Evolutionary conservation across 148 eudicot species (phyloP).

Genomic region (Rhododendron williamsianum): DNA sequence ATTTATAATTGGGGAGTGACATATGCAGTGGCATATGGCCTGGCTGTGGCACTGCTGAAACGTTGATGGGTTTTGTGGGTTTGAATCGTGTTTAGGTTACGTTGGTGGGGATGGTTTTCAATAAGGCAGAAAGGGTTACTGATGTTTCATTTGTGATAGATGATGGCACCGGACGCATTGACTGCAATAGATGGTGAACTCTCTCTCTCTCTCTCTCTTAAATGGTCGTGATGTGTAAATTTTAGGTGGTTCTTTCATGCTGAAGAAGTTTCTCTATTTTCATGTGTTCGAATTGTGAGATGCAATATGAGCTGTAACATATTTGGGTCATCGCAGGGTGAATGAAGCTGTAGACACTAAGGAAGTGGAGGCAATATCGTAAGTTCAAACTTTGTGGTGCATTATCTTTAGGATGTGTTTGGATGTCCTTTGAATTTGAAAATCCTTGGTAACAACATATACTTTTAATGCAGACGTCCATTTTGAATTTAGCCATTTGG

Average conservation of each 20-base stretch:
- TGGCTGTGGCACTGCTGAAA: neutral
- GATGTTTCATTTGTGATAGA: slow-evolving; percentile 68
- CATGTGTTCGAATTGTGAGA: slow-evolving; percentile 17
- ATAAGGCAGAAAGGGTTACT: slow-evolving; percentile 67
- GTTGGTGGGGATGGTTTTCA: slow-evolving; percentile 62
- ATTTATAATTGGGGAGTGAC: neutral
- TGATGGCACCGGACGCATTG: slow-evolving; percentile 85
- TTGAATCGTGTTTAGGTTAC: slow-evolving; percentile 51
- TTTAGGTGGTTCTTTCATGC: neutral
- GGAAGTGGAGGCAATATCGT: slow-evolving; percentile 63
- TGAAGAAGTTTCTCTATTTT: slow-evolving; percentile 4
- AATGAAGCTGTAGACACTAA: slow-evolving; percentile 54
- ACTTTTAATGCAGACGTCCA: neutral
- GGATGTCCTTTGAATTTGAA: neutral
- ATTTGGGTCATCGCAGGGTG: slow-evolving; percentile 41
- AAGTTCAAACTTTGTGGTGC: slow-evolving; percentile 18
- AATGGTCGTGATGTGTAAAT: neutral
- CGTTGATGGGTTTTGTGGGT: neutral
- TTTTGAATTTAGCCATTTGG: neutral
- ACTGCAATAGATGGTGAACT: slow-evolving; percentile 74
- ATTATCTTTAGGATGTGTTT: neutral
- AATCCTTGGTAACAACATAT: neutral
- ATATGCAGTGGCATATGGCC: neutral
- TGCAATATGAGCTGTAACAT: slow-evolving; percentile 8
- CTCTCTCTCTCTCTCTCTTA: slow-evolving; percentile 1